Evolutionary conservation across 805 yeast species (phyloP).

Genomic region (Komagataella kurtzmanii): DNA sequence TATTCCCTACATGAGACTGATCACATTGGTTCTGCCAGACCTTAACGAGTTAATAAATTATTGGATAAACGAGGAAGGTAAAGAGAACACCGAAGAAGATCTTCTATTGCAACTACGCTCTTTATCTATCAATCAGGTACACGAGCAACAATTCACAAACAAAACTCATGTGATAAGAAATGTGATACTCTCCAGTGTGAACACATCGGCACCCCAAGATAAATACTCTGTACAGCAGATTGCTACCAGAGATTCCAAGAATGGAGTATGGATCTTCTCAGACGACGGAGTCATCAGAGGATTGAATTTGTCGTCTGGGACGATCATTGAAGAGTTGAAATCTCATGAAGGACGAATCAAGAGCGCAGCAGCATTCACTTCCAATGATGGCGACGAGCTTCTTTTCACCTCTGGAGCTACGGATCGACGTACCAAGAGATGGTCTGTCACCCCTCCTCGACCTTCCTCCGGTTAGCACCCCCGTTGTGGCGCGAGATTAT

Average conservation of each 20-base stretch:
- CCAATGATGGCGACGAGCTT: constrained; percentile 18
- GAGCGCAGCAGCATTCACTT: constrained; percentile 17
- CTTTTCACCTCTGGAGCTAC: constrained; percentile 38
- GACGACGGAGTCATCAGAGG: constrained; percentile 61
- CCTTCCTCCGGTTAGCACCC: neutral
- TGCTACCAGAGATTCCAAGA: constrained; percentile 9
- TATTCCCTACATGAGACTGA: constrained; percentile 60
- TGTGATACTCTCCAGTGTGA: constrained; percentile 26
- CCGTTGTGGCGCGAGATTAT: neutral
- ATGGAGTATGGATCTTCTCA: constrained; percentile 54
- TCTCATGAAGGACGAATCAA: constrained; percentile 35
- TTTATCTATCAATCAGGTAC: constrained; percentile 1
- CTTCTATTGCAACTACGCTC: constrained; percentile 2
- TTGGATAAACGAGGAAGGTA: neutral
- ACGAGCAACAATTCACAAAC: constrained; percentile 11
- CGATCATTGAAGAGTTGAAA: constrained; percentile 18
- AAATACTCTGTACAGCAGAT: constrained; percentile 42
- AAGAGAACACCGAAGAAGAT: constrained; percentile 2
- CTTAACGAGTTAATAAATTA: constrained; percentile 1
- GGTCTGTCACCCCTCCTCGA: constrained; percentile 11
- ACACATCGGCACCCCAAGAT: constrained; percentile 53
- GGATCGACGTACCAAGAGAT: constrained; percentile 20
- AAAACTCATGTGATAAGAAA: constrained; percentile 17
- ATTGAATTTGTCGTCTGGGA: constrained; percentile 30
- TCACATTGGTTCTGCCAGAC: constrained; percentile 34